Percentiles rank a stretch among this genome's conserved stretches.
Evolutionary conservation across 2,329 filamentous ascomycete genomes (phyloP).

Genomic region (Hansfordia pulvinata): DNA sequence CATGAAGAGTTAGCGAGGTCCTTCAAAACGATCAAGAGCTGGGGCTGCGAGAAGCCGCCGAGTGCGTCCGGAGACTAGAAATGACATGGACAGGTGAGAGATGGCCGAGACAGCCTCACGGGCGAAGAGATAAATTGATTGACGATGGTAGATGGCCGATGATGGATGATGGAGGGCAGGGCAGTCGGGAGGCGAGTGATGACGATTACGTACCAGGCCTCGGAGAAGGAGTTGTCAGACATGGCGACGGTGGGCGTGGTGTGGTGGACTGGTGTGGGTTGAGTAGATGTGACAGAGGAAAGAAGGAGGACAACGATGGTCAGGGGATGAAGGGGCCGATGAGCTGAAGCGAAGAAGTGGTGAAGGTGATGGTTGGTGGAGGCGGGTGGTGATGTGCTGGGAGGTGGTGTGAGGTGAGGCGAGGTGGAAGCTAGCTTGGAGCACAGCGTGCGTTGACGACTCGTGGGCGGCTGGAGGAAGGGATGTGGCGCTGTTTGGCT

Average conservation of each 20-base stretch:
- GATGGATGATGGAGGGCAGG: slow-evolving; percentile 4
- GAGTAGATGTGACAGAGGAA: background rate
- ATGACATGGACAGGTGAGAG: slow-evolving; percentile 8
- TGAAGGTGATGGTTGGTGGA: slow-evolving; percentile 2
- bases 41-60: slow-evolving; percentile 2
- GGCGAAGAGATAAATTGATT: too few species aligned
- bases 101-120: too few species aligned
- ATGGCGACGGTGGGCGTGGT: slow-evolving; percentile 10
- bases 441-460: too few species aligned
- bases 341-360: slow-evolving; percentile 1
- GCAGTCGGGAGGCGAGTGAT: slow-evolving; percentile 7
- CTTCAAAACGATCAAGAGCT: background rate
- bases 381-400: too few species aligned
- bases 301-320: background rate
- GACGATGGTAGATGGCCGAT: too few species aligned
- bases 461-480: too few species aligned
- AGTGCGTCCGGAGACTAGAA: slow-evolving; percentile 6
- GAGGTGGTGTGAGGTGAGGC: too few species aligned
- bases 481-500: too few species aligned
- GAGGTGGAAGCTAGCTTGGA: too few species aligned
- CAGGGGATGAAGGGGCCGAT: background rate
- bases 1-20: slow-evolving; percentile 1
- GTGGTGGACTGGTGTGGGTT: background rate
- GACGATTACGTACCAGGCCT: slow-evolving; percentile 20
- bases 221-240: slow-evolving; percentile 13